phyloP scores from a whole-genome alignment of 768 basidiomycete genomes.

The Rhodotorula kratochvilovae region DNA sequence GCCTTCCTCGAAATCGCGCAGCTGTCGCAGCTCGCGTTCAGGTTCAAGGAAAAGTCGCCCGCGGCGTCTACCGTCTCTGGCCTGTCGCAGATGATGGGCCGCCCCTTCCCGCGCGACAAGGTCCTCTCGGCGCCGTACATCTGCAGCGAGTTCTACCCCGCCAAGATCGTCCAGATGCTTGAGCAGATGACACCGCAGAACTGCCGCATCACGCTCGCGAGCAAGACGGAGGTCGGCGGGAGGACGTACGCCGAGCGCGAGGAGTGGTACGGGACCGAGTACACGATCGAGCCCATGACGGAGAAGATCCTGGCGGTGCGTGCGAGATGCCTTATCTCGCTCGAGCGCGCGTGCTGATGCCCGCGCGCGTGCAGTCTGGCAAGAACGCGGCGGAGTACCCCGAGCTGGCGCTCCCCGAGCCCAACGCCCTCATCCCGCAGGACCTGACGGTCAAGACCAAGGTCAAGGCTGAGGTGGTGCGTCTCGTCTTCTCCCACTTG shows the following conservation, averaged over 20 bases:
- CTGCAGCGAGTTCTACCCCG: constrained; percentile 68
- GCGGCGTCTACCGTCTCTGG: constrained; percentile 75
- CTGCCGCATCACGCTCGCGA: constrained; percentile 72
- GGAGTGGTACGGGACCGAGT: constrained; percentile 88
- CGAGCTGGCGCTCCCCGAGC: constrained; percentile 70
- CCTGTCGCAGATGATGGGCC: constrained; percentile 68
- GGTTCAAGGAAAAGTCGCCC: constrained; percentile 76
- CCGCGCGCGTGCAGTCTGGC: constrained; percentile 1
- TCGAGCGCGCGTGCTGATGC: neutral
- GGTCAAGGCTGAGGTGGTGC: constrained; percentile 61
- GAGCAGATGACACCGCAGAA: constrained; percentile 55
- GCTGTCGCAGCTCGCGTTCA: constrained; percentile 70
- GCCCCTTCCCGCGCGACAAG: constrained; percentile 75
- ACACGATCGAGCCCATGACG: constrained; percentile 55
- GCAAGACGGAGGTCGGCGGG: constrained; percentile 59
- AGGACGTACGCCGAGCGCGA: constrained; percentile 59
- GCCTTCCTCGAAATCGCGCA: constrained; percentile 70
- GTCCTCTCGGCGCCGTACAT: constrained; percentile 67
- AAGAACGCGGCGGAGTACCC: constrained; percentile 57
- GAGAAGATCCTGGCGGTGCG: constrained; percentile 60
- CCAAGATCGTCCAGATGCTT: constrained; percentile 61
- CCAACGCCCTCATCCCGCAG: constrained; percentile 85
- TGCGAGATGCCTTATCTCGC: neutral
- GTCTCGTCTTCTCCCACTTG: constrained; percentile 12
- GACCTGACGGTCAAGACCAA: constrained; percentile 73